Percentiles rank a stretch among this genome's conserved stretches.
These are phyloP conservation scores for Penicillium sclerotiorum DNA, from an alignment of 2,329 filamentous ascomycete species.

Conservation along the genomic window DNA sequence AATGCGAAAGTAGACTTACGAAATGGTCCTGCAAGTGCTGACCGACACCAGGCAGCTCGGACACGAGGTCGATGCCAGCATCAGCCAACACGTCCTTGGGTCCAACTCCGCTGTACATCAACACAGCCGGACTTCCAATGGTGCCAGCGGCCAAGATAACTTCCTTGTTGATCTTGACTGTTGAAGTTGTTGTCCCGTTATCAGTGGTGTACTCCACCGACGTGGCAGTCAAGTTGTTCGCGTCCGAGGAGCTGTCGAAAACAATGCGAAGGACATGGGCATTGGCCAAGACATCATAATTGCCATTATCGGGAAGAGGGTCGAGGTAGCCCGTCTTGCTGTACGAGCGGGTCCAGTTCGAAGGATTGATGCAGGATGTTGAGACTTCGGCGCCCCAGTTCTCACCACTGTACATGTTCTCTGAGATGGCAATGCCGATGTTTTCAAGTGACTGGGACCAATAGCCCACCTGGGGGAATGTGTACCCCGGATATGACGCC, in stretches of 20 bases:
- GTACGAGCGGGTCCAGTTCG: constrained; percentile 41
- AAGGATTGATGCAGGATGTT: constrained; percentile 37
- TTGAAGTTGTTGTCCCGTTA: constrained; percentile 28
- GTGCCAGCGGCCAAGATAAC: constrained; percentile 51
- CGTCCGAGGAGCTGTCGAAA: constrained; percentile 30
- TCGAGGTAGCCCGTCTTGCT: constrained; percentile 40
- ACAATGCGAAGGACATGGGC: constrained; percentile 35
- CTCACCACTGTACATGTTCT: constrained; percentile 35
- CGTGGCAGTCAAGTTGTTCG: constrained; percentile 31
- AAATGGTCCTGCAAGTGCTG: constrained; percentile 56
- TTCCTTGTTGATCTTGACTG: constrained; percentile 31
- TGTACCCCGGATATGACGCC: constrained; percentile 31
- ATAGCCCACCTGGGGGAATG: constrained; percentile 31
- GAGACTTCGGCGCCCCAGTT: constrained; percentile 37
- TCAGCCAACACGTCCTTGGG: constrained; percentile 48
- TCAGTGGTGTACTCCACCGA: constrained; percentile 37
- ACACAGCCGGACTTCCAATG: constrained; percentile 59
- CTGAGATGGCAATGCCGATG: constrained; percentile 29
- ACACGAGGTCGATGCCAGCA: constrained; percentile 49
- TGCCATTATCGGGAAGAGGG: constrained; percentile 32
- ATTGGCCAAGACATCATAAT: constrained; percentile 37
- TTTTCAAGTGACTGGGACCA: constrained; percentile 25
- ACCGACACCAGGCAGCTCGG: constrained; percentile 52
- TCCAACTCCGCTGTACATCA: constrained; percentile 65
- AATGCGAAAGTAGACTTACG: constrained; percentile 12